These are phyloP conservation scores for Neopestalotiopsis clavispora DNA, from an alignment of 2,329 filamentous ascomycete genomes.

Conservation along the genomic window DNA sequence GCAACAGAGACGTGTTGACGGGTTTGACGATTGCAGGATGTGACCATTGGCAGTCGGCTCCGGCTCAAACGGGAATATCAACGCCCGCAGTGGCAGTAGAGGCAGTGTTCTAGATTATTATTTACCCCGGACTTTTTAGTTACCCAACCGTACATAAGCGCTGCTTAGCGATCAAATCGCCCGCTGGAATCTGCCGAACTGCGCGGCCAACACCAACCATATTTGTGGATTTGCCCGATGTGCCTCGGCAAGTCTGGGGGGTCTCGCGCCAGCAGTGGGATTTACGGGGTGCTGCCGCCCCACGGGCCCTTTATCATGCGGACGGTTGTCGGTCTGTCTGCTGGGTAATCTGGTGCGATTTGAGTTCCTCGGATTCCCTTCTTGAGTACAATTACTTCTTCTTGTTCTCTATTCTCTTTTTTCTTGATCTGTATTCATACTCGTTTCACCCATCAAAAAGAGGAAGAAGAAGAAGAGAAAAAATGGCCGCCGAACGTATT, in stretches of 20 bases:
- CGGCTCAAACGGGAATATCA: neutral
- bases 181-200: conserved; percentile 4
- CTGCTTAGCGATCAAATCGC: neutral
- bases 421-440: neutral
- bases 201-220: neutral
- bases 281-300: neutral
- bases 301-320: neutral
- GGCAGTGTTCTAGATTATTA: neutral
- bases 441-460: neutral
- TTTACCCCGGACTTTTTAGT: neutral
- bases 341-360: neutral
- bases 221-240: conserved; percentile 5
- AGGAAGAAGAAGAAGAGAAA: neutral
- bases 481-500: conserved; percentile 67
- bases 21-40: too few relatives aligned
- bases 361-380: neutral
- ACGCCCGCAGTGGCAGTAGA: too few relatives aligned
- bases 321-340: neutral
- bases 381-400: neutral
- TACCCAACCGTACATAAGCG: neutral
- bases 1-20: too few relatives aligned
- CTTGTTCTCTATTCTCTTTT: neutral
- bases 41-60: neutral
- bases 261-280: neutral
- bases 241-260: conserved; percentile 11